Conservation (phyloP, 306 rosid genomes). For the Cucumis melo region DNA sequence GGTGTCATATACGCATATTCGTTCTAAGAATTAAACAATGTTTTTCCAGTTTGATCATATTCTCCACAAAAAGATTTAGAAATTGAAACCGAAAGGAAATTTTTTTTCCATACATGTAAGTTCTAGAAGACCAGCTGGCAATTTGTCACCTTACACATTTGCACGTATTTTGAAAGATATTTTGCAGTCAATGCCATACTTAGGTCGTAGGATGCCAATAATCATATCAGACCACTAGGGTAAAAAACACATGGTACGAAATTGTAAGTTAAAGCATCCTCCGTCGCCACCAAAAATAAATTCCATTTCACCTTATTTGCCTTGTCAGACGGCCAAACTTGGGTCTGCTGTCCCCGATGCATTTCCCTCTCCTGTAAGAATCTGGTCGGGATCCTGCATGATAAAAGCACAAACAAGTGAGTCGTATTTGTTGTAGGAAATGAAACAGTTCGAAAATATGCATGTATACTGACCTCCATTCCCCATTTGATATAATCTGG, state of each 20-base stretch:
- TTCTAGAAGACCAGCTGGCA: slow-evolving; percentile 3
- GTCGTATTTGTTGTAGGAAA: background rate
- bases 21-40: background rate
- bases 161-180: background rate
- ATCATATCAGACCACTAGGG: background rate
- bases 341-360: slow-evolving; percentile 70
- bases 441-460: slow-evolving; percentile 12
- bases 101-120: background rate
- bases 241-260: background rate
- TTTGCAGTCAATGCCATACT: background rate
- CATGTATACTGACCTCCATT: slow-evolving; percentile 68
- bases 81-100: background rate
- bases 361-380: slow-evolving; percentile 75
- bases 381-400: slow-evolving; percentile 64
- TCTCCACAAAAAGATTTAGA: background rate
- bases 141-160: background rate
- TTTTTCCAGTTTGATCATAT: background rate
- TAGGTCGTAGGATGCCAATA: background rate
- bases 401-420: slow-evolving; percentile 10
- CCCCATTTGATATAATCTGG: slow-evolving; percentile 99
- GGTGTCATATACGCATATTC: background rate
- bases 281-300: background rate
- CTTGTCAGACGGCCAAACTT: slow-evolving; percentile 38
- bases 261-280: background rate
- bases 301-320: slow-evolving; percentile 23